These are phyloP conservation scores for Mrakia hoshinonis DNA, from an alignment of 768 basidiomycete genomes.

Conservation along the genomic window DNA sequence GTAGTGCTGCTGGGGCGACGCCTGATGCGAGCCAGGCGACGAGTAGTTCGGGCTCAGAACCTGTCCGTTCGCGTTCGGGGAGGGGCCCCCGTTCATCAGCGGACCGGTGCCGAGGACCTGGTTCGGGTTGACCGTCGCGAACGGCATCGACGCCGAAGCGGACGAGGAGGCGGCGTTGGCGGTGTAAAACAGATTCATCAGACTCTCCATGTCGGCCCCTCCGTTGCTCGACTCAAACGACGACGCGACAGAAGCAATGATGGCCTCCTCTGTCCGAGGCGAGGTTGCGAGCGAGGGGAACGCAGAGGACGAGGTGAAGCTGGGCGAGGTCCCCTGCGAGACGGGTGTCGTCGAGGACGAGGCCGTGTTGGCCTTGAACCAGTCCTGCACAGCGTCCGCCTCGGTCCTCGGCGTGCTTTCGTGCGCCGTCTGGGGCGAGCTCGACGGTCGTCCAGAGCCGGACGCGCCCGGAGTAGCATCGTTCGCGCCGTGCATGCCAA, in stretches of 20 bases:
- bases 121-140: slow-evolving; percentile 68
- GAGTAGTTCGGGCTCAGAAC: slow-evolving; percentile 9
- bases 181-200: slow-evolving; percentile 41
- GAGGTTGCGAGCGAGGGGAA: slow-evolving; percentile 2
- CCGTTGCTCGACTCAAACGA: slow-evolving; percentile 18
- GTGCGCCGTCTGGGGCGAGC: slow-evolving; percentile 27
- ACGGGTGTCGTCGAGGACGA: slow-evolving; percentile 19
- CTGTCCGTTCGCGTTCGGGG: background rate
- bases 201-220: slow-evolving; percentile 39
- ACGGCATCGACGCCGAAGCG: slow-evolving; percentile 28
- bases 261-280: background rate
- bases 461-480: slow-evolving; percentile 6
- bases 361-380: background rate
- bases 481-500: slow-evolving; percentile 39
- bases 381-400: background rate
- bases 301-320: background rate
- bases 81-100: background rate
- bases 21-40: slow-evolving; percentile 12
- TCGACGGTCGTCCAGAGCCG: background rate
- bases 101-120: slow-evolving; percentile 51
- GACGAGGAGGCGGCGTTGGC: slow-evolving; percentile 31
- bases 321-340: slow-evolving; percentile 16
- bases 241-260: slow-evolving; percentile 6
- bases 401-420: slow-evolving; percentile 24
- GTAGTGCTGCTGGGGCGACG: slow-evolving; percentile 5